These are phyloP conservation scores for Cercophora sp. DNA, from an alignment of 495 filamentous ascomycete genomes.

Conservation along the genomic window DNA sequence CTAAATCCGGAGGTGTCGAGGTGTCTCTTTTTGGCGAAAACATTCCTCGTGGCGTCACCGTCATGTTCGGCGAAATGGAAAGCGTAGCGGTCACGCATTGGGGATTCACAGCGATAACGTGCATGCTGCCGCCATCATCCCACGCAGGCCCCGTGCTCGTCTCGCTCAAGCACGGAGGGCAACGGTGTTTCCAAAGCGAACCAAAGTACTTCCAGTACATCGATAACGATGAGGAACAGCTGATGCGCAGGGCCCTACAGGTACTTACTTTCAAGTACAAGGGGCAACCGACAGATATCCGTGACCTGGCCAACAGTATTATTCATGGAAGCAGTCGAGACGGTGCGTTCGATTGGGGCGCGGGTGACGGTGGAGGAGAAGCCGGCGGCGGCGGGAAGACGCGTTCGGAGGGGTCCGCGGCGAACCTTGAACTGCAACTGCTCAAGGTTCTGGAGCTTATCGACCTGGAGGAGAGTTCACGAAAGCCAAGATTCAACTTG, in stretches of 20 bases:
- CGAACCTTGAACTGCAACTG: conserved; percentile 61
- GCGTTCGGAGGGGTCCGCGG: too few species aligned
- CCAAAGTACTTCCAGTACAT: conserved; percentile 68
- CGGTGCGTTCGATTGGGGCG: too few species aligned
- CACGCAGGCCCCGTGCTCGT: conserved; percentile 69
- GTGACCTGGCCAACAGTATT: conserved; percentile 51
- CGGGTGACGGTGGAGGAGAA: too few species aligned
- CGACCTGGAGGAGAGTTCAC: conserved; percentile 69
- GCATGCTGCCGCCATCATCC: conserved; percentile 72
- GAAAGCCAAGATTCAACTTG: conserved; percentile 61
- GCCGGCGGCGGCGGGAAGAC: too few species aligned
- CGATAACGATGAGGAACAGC: conserved; percentile 72
- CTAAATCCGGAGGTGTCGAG: too few species aligned
- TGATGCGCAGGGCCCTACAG: conserved; percentile 57
- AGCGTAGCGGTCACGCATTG: too few species aligned
- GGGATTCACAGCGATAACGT: too few species aligned
- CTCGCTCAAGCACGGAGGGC: conserved; percentile 59
- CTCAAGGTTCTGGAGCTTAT: conserved; percentile 72
- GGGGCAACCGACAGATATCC: conserved; percentile 46
- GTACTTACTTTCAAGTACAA: conserved; percentile 56
- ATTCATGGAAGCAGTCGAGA: too few species aligned
- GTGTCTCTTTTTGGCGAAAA: too few species aligned
- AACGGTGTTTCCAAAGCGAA: conserved; percentile 36
- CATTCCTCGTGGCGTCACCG: too few species aligned
- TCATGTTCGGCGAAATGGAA: too few species aligned